phyloP scores from a whole-genome alignment of 2,329 filamentous ascomycete genomes.

The Curvularia sp. region DNA sequence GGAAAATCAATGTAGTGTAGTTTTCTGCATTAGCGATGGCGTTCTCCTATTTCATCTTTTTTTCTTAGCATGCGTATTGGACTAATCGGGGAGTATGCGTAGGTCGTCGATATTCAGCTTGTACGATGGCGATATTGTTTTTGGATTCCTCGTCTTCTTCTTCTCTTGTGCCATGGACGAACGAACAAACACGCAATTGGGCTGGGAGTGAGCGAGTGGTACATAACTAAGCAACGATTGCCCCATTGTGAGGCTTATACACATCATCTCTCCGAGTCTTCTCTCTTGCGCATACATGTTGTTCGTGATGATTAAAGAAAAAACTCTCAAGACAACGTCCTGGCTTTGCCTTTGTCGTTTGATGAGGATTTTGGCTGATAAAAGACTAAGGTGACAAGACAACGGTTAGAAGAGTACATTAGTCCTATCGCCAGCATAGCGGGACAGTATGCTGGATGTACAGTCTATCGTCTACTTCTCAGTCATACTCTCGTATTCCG shows the following conservation, averaged over 20 bases:
- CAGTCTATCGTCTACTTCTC: constrained; percentile 1
- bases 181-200: neutral
- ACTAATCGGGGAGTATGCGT: neutral
- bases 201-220: neutral
- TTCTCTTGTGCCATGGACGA: neutral
- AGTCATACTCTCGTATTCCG: neutral
- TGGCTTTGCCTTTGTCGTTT: neutral
- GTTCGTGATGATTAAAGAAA: neutral
- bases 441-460: neutral
- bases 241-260: constrained; percentile 1
- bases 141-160: neutral
- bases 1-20: neutral
- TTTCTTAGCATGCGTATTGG: neutral
- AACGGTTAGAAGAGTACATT: neutral
- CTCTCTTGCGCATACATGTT: neutral
- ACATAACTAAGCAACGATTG: constrained; percentile 8
- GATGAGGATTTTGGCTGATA: neutral
- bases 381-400: neutral
- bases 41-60: constrained; percentile 18
- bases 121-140: neutral
- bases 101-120: neutral
- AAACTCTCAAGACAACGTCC: neutral
- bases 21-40: constrained; percentile 44
- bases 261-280: neutral
- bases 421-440: neutral